Conservation (phyloP, 176 grass and related monocot genomes). For the Oryza glumipatula region DNA sequence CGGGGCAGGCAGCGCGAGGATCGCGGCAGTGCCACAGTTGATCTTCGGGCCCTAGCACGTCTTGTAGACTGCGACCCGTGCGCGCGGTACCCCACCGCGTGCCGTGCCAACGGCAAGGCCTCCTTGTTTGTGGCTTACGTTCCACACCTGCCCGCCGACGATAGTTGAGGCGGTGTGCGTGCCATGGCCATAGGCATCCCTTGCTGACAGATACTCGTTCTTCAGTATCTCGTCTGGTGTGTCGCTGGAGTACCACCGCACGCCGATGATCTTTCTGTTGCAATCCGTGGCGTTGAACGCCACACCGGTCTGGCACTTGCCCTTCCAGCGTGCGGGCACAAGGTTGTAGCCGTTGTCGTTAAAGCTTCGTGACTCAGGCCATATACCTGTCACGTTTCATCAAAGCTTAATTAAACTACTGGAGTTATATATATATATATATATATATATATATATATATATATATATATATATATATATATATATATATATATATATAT, state of each 20-base stretch:
- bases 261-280: too few relatives aligned
- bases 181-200: conserved; percentile 35
- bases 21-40: too few relatives aligned
- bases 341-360: too few relatives aligned
- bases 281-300: not conserved
- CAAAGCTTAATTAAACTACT: not conserved
- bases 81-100: conserved; percentile 52
- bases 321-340: conserved; percentile 48
- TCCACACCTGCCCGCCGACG: conserved; percentile 35
- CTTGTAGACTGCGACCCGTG: conserved; percentile 59
- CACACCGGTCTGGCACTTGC: conserved; percentile 40
- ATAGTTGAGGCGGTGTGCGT: conserved; percentile 61
- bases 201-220: not conserved
- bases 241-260: too few relatives aligned
- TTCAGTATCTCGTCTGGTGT: too few relatives aligned
- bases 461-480: too few relatives aligned
- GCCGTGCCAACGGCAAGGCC: conserved; percentile 39
- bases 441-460: too few relatives aligned
- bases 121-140: conserved; percentile 12
- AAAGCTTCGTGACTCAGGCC: conserved; percentile 76
- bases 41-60: conserved; percentile 9
- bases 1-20: too few relatives aligned
- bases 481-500: too few relatives aligned
- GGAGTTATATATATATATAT: not conserved
- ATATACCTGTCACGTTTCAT: conserved; percentile 36